Percentiles rank a stretch among this genome's conserved stretches.
Evolutionary conservation across 306 rosid genomes (phyloP).

Genomic region (Corylus avellana): DNA sequence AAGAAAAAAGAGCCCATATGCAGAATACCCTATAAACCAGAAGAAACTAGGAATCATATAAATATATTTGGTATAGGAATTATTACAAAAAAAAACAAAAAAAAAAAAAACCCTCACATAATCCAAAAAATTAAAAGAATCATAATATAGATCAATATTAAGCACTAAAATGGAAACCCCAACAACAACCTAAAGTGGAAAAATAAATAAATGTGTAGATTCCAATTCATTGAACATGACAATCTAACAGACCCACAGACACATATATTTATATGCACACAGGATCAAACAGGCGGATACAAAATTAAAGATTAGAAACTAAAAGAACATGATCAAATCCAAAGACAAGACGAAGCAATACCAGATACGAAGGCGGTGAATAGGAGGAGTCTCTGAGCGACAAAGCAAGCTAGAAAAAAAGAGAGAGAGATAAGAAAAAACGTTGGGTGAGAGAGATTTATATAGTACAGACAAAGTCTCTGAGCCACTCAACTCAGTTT

Average conservation of each 20-base stretch:
- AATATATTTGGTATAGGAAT: too few species aligned
- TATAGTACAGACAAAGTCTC: constrained; percentile 29
- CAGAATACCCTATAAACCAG: background rate
- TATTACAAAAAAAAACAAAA: too few species aligned
- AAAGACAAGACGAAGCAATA: background rate
- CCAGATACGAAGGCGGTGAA: background rate
- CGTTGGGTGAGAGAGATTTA: background rate
- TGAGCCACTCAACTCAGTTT: constrained; percentile 12
- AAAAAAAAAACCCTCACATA: too few species aligned
- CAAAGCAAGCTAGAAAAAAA: background rate
- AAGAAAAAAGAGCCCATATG: background rate
- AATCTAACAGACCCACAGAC: background rate
- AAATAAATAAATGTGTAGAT: background rate
- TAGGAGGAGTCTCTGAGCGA: background rate
- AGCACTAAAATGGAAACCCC: background rate
- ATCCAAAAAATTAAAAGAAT: too few species aligned
- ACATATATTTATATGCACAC: background rate
- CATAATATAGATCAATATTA: background rate
- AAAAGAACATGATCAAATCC: background rate
- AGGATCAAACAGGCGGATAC: background rate
- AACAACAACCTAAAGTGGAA: background rate
- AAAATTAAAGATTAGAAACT: background rate
- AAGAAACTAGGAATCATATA: background rate
- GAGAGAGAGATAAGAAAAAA: background rate
- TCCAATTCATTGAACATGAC: background rate